Conservation (phyloP, 305 asterid genomes). For the Petunia hybrid region DNA sequence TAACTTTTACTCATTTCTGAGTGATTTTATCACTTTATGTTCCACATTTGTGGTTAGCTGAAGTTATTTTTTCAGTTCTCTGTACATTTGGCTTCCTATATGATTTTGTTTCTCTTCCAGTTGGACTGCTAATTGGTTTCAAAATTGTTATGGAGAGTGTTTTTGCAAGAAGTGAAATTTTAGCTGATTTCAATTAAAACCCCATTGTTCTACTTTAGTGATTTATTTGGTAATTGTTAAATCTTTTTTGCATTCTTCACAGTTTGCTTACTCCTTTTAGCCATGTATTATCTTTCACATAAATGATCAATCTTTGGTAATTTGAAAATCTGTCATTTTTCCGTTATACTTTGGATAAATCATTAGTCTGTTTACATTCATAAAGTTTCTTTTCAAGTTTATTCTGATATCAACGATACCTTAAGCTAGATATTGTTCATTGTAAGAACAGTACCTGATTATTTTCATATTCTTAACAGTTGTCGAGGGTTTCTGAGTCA, state of each 20-base stretch:
- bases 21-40: neutral
- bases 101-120: neutral
- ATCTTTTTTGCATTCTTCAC: neutral
- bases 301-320: neutral
- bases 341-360: neutral
- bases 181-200: neutral
- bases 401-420: neutral
- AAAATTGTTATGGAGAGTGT: neutral
- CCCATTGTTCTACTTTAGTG: neutral
- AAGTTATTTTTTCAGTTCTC: neutral
- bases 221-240: neutral
- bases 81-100: neutral
- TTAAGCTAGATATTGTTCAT: conserved; percentile 1
- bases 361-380: neutral
- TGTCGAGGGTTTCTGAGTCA: conserved; percentile 80
- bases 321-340: neutral
- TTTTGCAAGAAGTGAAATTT: neutral
- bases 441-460: neutral
- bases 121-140: neutral
- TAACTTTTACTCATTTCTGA: neutral
- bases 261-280: neutral
- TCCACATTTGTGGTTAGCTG: neutral
- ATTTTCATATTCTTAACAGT: conserved; percentile 49
- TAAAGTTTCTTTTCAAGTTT: neutral
- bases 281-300: neutral